Evolutionary conservation across 2,329 filamentous ascomycete genomes (phyloP).

Genomic region (Neoascochyta sp.): DNA sequence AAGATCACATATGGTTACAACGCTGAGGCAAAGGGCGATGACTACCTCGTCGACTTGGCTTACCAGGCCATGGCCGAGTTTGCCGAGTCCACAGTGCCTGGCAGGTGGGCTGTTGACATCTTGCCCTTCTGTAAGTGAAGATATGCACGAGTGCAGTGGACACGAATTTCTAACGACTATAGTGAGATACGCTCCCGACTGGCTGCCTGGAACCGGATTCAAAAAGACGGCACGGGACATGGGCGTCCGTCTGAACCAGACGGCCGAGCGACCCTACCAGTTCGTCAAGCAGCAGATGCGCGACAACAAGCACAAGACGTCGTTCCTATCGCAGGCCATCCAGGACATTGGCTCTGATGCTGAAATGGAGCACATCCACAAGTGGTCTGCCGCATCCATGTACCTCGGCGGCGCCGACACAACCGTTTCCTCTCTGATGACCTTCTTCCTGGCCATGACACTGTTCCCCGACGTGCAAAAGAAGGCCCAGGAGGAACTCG

Average conservation of each 20-base stretch:
- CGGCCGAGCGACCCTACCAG: conserved; percentile 42
- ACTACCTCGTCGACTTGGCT: conserved; percentile 46
- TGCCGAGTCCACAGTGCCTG: conserved; percentile 40
- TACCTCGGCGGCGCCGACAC: conserved; percentile 48
- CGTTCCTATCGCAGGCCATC: conserved; percentile 43
- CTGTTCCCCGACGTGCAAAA: conserved; percentile 48
- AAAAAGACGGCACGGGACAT: conserved; percentile 42
- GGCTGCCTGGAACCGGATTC: conserved; percentile 47
- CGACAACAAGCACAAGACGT: conserved; percentile 29
- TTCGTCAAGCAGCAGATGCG: conserved; percentile 45
- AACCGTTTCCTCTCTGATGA: conserved; percentile 42
- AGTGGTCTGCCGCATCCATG: conserved; percentile 44
- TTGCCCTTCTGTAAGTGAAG: conserved; percentile 42
- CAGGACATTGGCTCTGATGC: conserved; percentile 30
- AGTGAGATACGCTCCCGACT: conserved; percentile 45
- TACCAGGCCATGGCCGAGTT: conserved; percentile 44
- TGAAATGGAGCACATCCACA: conserved; percentile 35
- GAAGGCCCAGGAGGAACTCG: conserved; percentile 49
- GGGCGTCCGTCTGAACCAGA: conserved; percentile 27
- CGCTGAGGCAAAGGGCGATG: conserved; percentile 38
- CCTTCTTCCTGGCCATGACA: conserved; percentile 53
- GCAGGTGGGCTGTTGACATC: conserved; percentile 47
- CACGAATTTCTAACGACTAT: not conserved
- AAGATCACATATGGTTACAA: conserved; percentile 43
- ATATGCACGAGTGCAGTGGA: not conserved